Conservation (phyloP, 2,329 filamentous ascomycete species). For the Lomentospora prolificans region DNA sequence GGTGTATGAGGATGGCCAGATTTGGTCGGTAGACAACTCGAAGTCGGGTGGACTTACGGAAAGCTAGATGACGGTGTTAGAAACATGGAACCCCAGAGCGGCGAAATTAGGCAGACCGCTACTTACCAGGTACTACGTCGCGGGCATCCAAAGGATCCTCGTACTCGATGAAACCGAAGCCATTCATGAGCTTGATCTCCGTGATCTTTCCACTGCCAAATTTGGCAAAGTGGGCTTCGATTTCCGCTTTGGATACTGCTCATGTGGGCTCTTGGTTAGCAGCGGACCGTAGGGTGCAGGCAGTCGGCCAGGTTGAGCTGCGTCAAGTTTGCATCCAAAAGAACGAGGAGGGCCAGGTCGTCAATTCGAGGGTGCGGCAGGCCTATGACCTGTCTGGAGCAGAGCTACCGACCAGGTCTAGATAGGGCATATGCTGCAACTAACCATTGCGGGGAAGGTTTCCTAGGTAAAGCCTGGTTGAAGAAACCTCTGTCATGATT, state of each 20-base stretch:
- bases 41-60: constrained; percentile 49
- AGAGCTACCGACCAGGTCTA: background rate
- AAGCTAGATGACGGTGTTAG: constrained; percentile 31
- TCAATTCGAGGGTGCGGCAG: background rate
- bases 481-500: constrained; percentile 79
- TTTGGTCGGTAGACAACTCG: no score
- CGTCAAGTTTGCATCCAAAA: background rate
- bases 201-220: constrained; percentile 97
- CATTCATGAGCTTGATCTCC: constrained; percentile 99
- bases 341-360: constrained; percentile 8
- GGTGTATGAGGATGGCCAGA: no score
- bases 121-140: constrained; percentile 93
- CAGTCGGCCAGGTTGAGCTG: background rate
- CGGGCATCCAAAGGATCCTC: constrained; percentile 97
- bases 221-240: constrained; percentile 89
- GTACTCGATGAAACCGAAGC: constrained; percentile 99
- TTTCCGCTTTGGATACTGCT: constrained; percentile 89
- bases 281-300: background rate
- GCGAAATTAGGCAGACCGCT: no score
- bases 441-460: constrained; percentile 95
- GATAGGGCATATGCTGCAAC: constrained; percentile 21
- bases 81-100: background rate
- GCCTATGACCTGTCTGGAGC: background rate
- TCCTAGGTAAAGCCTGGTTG: constrained; percentile 91
- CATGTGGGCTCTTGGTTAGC: constrained; percentile 12